Percentiles rank a stretch among this genome's conserved stretches.
phyloP scores from a whole-genome alignment of 257 asterid genomes.

The Solanum chmielewskii region DNA sequence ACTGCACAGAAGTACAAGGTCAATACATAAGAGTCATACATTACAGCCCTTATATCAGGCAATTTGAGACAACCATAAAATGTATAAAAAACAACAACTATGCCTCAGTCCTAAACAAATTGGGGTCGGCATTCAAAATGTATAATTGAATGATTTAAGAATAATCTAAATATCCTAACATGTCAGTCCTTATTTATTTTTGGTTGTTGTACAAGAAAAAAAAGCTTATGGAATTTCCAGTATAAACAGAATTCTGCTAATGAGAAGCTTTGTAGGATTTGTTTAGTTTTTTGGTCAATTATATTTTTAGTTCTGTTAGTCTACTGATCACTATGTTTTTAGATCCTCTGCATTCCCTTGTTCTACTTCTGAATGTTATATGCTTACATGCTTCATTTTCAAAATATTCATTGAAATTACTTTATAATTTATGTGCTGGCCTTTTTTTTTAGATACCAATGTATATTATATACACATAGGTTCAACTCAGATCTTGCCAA shows the following conservation, averaged over 20 bases:
- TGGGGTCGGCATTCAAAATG: not conserved
- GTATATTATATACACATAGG: not conserved
- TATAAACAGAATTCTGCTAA: not conserved
- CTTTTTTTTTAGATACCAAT: not conserved
- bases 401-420: not conserved
- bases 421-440: not conserved
- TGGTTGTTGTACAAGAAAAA: not conserved
- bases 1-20: constrained; percentile 27
- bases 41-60: not conserved
- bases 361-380: not conserved
- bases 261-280: not conserved
- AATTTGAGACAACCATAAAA: not conserved
- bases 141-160: not conserved
- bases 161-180: not conserved
- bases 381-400: not conserved
- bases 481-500: not conserved
- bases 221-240: not conserved
- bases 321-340: not conserved
- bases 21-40: not conserved
- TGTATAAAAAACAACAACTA: not conserved
- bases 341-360: not conserved
- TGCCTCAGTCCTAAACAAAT: not conserved
- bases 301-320: not conserved
- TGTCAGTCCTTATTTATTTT: not conserved
- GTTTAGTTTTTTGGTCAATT: not conserved